Base-by-base conservation (phyloP, 768 basidiomycete species). In the Macrolepiota dolichaula region DNA sequence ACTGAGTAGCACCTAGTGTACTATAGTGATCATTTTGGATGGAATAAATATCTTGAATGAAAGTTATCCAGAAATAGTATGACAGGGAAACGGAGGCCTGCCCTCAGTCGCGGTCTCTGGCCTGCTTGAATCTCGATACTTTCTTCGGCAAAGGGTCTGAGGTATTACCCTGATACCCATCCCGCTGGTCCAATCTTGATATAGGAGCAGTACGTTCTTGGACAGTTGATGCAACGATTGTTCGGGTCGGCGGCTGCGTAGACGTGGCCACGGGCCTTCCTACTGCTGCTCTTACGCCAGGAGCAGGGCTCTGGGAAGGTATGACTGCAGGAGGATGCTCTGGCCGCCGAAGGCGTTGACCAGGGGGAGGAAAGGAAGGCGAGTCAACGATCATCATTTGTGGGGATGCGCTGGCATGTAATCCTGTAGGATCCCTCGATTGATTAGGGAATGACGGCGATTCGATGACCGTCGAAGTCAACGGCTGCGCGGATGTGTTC, bases 351-450 rank as follows among this genome's bases (percentile, higher is more conserved):
- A 64, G 40, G 2, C 32, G 62, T 50, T 61, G 64, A 40, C 42
- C 44, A n/a, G 68, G 66, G 29, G 51, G 55, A 35, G 75, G 74
- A 55, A 79, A 78, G 1, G 78, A 77, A 2, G 78, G 75, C 22
- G 77, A 78, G 11, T 77, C 74, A 22, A 77, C 63, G 50, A 74
- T 73, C 68, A 72, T 72, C 17, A 74, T 22, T 13, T 44, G 53
- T 6, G 38, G 9, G 25, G 4, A 10, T 15, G 12, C 12, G 37
- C 27, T 17, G 37, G 32, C 1, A 59, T 50, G 4, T 27, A 32
- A 37, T 25, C 27, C 15, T 63, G 62, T 22, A 47, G 37, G 50
- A 44, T 27, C 27, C 54, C 10, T 54, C 25, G 17, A 51, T 12
- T 4, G 63, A 53, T 49, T 35, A 29, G 37, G 62, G 56, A 24